Evolutionary conservation across 495 filamentous ascomycete species (phyloP).

Genomic region (Amphirosellinia nigrospora): DNA sequence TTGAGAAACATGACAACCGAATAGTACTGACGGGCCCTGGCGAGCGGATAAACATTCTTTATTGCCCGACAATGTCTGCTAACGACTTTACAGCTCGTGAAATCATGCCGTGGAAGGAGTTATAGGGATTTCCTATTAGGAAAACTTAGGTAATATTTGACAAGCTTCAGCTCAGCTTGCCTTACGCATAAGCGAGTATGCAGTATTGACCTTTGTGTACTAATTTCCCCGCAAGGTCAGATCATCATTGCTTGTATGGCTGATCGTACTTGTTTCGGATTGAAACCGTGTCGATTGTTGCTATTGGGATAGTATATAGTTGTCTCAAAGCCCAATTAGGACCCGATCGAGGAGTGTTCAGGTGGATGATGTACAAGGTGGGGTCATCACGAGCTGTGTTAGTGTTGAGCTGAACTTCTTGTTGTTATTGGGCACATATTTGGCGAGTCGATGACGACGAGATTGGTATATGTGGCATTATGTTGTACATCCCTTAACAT

Average conservation of each 20-base stretch:
- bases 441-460: neutral
- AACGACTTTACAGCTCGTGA: neutral
- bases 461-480: neutral
- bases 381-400: neutral
- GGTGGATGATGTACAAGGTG: neutral
- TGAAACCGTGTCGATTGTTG: neutral
- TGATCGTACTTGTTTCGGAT: neutral
- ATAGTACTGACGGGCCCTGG: neutral
- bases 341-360: neutral
- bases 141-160: neutral
- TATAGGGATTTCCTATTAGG: no score
- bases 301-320: neutral
- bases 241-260: neutral
- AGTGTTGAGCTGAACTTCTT: constrained; percentile 1
- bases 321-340: neutral
- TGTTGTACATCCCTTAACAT: neutral
- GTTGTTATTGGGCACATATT: neutral
- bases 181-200: no score
- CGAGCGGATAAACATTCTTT: neutral
- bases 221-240: neutral
- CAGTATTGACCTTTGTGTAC: neutral
- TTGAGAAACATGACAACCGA: neutral
- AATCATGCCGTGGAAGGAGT: neutral
- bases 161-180: no score
- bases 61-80: neutral